Percentiles rank a stretch among this genome's conserved stretches.
phyloP scores from a whole-genome alignment of 75 land plant species.

The Cunninghamia lanceolata region DNA sequence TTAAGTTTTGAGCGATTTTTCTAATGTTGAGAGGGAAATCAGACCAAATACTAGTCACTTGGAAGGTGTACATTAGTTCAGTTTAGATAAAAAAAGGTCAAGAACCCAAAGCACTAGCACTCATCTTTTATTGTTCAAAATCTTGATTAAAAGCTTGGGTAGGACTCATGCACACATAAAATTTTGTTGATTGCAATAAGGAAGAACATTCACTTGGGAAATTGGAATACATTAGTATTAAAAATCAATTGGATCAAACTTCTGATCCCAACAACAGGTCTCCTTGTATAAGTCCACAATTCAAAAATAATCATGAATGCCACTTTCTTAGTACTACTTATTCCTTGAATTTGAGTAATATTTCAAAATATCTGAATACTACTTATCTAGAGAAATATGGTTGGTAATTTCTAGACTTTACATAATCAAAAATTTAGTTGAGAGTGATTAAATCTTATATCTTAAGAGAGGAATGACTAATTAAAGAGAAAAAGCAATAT shows the following conservation, averaged over 20 bases:
- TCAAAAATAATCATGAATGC: too few relatives aligned
- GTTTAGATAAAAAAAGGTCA: too few relatives aligned
- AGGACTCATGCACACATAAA: not conserved
- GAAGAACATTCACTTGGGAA: not conserved
- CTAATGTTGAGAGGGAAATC: too few relatives aligned
- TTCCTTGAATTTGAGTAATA: not conserved
- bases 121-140: not conserved
- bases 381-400: not conserved
- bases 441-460: not conserved
- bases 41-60: too few relatives aligned
- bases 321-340: not conserved
- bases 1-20: too few relatives aligned
- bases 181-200: not conserved
- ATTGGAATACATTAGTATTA: too few relatives aligned
- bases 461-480: not conserved
- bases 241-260: not conserved
- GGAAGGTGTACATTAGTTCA: too few relatives aligned
- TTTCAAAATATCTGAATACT: not conserved
- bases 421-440: not conserved
- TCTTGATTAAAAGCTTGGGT: too few relatives aligned
- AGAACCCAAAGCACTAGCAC: too few relatives aligned
- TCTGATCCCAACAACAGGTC: too few relatives aligned
- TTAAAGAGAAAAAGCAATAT: not conserved
- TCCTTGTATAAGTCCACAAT: too few relatives aligned
- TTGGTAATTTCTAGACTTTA: not conserved